These are phyloP conservation scores for Citrus glauca DNA, from an alignment of 345 rosid species.

Conservation along the genomic window DNA sequence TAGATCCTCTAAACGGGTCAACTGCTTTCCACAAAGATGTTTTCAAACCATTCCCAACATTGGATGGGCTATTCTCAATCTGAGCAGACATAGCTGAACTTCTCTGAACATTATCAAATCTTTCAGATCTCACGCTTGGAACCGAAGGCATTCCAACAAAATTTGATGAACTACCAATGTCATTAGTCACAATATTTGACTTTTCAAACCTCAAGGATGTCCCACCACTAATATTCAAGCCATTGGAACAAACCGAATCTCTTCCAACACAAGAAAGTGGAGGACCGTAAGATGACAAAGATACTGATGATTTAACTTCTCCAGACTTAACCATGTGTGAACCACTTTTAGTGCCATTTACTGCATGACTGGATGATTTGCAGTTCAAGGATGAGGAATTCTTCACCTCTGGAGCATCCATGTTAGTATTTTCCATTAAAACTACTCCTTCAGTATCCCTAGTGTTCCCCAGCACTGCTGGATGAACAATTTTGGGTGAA, in stretches of 20 bases:
- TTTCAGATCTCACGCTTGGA: conserved; percentile 34
- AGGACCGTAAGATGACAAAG: conserved; percentile 17
- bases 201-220: conserved; percentile 24
- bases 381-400: conserved; percentile 22
- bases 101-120: conserved; percentile 27
- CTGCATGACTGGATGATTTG: conserved; percentile 12
- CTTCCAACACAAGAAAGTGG: conserved; percentile 4
- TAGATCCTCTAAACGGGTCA: conserved; percentile 64
- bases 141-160: conserved; percentile 11
- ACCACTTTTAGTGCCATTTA: conserved; percentile 2
- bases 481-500: conserved; percentile 29
- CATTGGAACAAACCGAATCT: conserved; percentile 8
- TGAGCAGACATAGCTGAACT: conserved; percentile 27
- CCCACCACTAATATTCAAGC: conserved; percentile 15
- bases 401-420: conserved; percentile 12
- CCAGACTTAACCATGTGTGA: conserved; percentile 14
- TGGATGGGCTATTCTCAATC: conserved; percentile 27
- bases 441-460: conserved; percentile 21
- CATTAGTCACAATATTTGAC: conserved; percentile 27
- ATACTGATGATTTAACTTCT: conserved; percentile 25
- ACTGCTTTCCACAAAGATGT: conserved; percentile 59
- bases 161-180: conserved; percentile 20
- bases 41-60: conserved; percentile 45
- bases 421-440: conserved; percentile 18
- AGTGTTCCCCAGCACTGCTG: conserved; percentile 15